Evolutionary conservation across 2,329 filamentous ascomycete species (phyloP), one percentile per base, ranked within the genome.

Genomic region (Pseudogymnoascus sp.): DNA sequence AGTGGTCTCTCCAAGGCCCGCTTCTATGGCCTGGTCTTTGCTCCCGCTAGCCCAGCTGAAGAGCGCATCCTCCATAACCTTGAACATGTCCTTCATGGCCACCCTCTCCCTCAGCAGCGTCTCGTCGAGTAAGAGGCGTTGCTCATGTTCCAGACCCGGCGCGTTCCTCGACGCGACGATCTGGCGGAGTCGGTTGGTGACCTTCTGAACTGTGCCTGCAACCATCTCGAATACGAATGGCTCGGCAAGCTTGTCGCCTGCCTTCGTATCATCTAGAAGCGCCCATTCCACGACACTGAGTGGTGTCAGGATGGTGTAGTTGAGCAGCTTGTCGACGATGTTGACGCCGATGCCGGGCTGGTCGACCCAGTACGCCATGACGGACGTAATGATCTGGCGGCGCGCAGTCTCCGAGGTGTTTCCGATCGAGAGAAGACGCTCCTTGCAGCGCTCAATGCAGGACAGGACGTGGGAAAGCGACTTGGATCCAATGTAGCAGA

Each of bases 291-390:
- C 84, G 28, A 99, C 92, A 14, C 88, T 88, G 64, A 87, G 80
- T 0, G 95, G 95, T 7, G 89, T 92, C 37, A 99, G 82, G 70
- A 99, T 96, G 12, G 90, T 93, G 78, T 97, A 99, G 78, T 97
- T 99, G 69, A 99, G 87, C 4, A 99, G 84, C 77, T 97, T 97
- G 79, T 97, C 93, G 64, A 97, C 84, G 70, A 99, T 96, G 69
- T 90, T 90, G 69, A 97, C 85, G 2, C 92, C 95, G 46, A 96
- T 88, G 65, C 95, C 95, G 0, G 93, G 92, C 71, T 99, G 93
- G 34, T 93, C 88, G 56, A 85, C 84, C 95, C 95, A 99, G 79
- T 97, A 99, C 42, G 87, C 82, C 79, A 97, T 90, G 40, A 97
- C 92, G 4, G 90, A 90, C 4, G 88, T 85, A 69, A 97, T 90